A percentile compares a stretch with the other conserved stretches of the same genome.
phyloP scores from a whole-genome alignment of 2,329 filamentous ascomycete species.

The Immersiporthe knoxdaviesiana region DNA sequence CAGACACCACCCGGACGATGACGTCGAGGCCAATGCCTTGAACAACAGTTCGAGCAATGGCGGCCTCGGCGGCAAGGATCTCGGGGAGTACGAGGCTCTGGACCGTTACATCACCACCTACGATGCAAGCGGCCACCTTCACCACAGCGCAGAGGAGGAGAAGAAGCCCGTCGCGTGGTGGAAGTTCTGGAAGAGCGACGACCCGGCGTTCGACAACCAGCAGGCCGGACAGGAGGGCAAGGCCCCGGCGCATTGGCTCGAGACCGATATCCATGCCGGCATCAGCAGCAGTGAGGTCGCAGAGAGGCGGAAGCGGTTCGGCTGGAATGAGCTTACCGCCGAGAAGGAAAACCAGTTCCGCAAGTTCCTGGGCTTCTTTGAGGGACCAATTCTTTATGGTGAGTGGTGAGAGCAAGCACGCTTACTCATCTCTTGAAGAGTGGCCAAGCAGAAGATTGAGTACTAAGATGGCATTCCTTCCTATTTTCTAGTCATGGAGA shows the following conservation, averaged over 20 bases:
- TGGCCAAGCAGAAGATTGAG: neutral
- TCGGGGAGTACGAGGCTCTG: slow-evolving; percentile 40
- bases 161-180: slow-evolving; percentile 51
- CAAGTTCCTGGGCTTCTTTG: slow-evolving; percentile 73
- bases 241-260: slow-evolving; percentile 65
- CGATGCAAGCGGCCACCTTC: slow-evolving; percentile 35
- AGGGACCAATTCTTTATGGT: slow-evolving; percentile 62
- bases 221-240: slow-evolving; percentile 45
- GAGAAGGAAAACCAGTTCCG: slow-evolving; percentile 74
- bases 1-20: slow-evolving; percentile 12
- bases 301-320: slow-evolving; percentile 63
- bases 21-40: slow-evolving; percentile 26
- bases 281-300: slow-evolving; percentile 60
- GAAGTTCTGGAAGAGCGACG: slow-evolving; percentile 56
- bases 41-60: slow-evolving; percentile 7
- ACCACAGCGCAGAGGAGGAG: slow-evolving; percentile 27
- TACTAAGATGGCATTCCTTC: neutral
- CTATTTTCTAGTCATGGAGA: slow-evolving; percentile 64
- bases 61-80: slow-evolving; percentile 28
- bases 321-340: slow-evolving; percentile 70
- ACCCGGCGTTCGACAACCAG: slow-evolving; percentile 40
- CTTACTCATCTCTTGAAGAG: neutral
- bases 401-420: slow-evolving; percentile 4
- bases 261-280: slow-evolving; percentile 67
- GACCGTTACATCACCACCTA: slow-evolving; percentile 41